Conservation (phyloP, 768 basidiomycete genomes). For the Phanerodontia chrysosporium region DNA sequence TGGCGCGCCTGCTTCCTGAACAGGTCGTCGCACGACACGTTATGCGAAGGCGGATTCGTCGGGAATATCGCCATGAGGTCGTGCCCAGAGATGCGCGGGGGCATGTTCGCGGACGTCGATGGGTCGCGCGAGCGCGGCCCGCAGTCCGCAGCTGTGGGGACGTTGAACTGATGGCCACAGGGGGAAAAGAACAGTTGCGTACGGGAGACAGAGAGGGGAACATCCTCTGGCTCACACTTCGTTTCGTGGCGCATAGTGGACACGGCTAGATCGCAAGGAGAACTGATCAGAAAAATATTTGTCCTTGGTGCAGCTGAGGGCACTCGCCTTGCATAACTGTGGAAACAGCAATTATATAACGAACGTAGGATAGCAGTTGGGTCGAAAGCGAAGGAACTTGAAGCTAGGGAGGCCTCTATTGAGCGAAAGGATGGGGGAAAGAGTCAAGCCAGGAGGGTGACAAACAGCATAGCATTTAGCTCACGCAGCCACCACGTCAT, state of each 20-base stretch:
- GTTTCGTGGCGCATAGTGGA: conserved; percentile 2
- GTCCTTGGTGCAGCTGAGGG: neutral
- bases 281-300: neutral
- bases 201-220: neutral
- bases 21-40: conserved; percentile 10
- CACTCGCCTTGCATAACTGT: neutral
- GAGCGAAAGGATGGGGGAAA: neutral
- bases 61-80: conserved; percentile 15
- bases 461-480: conserved; percentile 3
- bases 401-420: neutral
- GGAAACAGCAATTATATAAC: neutral
- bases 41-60: conserved; percentile 7
- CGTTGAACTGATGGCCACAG: neutral
- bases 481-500: conserved; percentile 4
- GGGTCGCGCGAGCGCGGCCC: neutral
- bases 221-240: neutral
- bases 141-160: neutral
- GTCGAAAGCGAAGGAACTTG: neutral
- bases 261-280: neutral
- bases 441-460: neutral
- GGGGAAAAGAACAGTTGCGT: neutral
- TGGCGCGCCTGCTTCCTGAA: conserved; percentile 12
- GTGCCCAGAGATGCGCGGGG: conserved; percentile 11
- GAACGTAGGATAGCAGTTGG: neutral
- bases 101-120: neutral